phyloP scores from a whole-genome alignment of 176 grass and related monocot genomes.

The Oryza meridionalis region DNA sequence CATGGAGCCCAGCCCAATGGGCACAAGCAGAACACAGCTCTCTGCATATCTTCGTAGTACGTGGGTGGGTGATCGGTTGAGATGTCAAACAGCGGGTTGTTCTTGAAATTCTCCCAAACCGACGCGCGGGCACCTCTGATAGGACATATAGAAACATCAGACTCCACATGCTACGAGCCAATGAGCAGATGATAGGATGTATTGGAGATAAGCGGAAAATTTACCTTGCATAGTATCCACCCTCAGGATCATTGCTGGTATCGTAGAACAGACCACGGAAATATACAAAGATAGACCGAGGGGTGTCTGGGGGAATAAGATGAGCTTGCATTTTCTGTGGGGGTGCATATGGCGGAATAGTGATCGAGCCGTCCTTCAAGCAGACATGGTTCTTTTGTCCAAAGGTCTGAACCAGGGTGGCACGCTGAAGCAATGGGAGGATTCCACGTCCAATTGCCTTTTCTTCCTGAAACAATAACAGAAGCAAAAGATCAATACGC shows the following conservation, averaged over 20 bases:
- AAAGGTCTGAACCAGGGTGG: conserved; percentile 93
- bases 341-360: conserved; percentile 85
- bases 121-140: conserved; percentile 81
- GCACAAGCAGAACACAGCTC: conserved; percentile 86
- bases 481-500: conserved; percentile 3
- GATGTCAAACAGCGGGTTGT: conserved; percentile 94
- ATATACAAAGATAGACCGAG: conserved; percentile 87
- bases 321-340: conserved; percentile 87
- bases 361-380: conserved; percentile 89
- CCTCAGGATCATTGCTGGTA: conserved; percentile 84
- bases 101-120: conserved; percentile 95
- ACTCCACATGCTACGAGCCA: background rate
- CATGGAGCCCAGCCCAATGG: conserved; percentile 96
- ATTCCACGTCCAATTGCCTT: conserved; percentile 85
- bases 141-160: conserved; percentile 28
- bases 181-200: background rate
- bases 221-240: conserved; percentile 94
- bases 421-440: conserved; percentile 81
- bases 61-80: conserved; percentile 83
- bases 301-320: conserved; percentile 75
- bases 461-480: conserved; percentile 71
- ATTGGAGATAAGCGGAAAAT: background rate
- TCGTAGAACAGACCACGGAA: conserved; percentile 96
- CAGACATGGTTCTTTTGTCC: conserved; percentile 96
- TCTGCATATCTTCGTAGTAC: conserved; percentile 97